Evolutionary conservation across 2,329 filamentous ascomycete species (phyloP), one percentile per base, ranked within the genome.

Genomic region (Gaeumannomyces tritici): DNA sequence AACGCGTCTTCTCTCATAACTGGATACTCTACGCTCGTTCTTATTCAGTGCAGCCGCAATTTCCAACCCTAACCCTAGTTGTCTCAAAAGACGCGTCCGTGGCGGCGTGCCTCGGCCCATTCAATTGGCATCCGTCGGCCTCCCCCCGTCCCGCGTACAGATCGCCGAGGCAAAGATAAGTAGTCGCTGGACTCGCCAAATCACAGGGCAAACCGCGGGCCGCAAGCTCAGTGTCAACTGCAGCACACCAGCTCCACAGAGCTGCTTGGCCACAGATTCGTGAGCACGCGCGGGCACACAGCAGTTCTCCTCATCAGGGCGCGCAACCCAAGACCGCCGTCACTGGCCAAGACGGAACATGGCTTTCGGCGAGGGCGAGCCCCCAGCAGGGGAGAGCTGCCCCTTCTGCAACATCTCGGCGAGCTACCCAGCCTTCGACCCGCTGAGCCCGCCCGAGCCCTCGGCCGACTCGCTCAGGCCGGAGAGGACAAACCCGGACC

Each of bases 361-460:
- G 55, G 55, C 24, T n/a, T 29, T 29, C 26, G 24, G 55, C 55
- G 26, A 56, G 33, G 18, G 28, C 26, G 55, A 51, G 28, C 55
- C 56, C 58, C n/a, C 33, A 7, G 35, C 63, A 13, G 67, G 63
- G 33, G 59, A 60, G 21, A 4, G 61, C 31, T 89, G 86, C 66
- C 83, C 86, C 11, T 89, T 89, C 71, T 89, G 86, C 77, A 74
- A 72, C 65, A 89, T 89, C 68, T 76, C 80, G 28, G 65, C 71
- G 31, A 68, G 75, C 62, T 86, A 83, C 70, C 65, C 74, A 0
- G 75, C 83, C 2, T 82, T 77, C 72, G 69, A 78, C 62, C 78
- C 80, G 3, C 60, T 70, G 31, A 54, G 67, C 1, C 81, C 82
- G 0, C 81, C 81, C 0, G 60, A 73, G 1, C 57, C 76, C 18